phyloP scores from a whole-genome alignment of 148 eudicot species.

The Rhododendron mucronatum region DNA sequence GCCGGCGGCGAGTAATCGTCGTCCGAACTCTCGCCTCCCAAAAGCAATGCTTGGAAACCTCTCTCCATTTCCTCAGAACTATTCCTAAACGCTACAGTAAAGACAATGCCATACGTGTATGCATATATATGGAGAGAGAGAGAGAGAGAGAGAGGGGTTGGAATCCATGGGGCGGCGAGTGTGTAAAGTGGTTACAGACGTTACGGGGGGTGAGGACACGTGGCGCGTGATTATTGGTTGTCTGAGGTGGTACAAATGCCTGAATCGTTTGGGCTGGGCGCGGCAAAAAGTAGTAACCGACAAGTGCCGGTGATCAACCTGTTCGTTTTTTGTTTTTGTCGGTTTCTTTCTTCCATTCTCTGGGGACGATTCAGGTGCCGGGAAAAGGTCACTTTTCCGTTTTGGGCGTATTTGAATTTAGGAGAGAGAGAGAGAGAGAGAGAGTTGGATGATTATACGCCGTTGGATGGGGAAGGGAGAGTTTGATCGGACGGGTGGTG shows the following conservation, averaged over 20 bases:
- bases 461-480: not conserved
- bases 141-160: not conserved
- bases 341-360: not conserved
- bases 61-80: conserved; percentile 8
- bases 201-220: conserved; percentile 1
- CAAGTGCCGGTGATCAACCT: conserved; percentile 6
- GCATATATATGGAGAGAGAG: not conserved
- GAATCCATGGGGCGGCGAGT: not conserved
- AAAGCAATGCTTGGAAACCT: conserved; percentile 19
- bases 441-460: not conserved
- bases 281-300: conserved; percentile 11
- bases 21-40: conserved; percentile 9
- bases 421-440: not conserved
- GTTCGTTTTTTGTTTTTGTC: not conserved
- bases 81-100: not conserved
- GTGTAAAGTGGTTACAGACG: not conserved
- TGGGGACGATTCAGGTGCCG: conserved; percentile 8
- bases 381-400: not conserved
- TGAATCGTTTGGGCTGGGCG: not conserved
- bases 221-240: not conserved
- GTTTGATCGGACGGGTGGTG: conserved; percentile 1
- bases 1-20: not conserved
- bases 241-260: not conserved
- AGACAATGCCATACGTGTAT: not conserved
- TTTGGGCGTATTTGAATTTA: not conserved